Evolutionary conservation across 1,284 basidiomycete genomes (phyloP).

Genomic region (Amylostereum chailletii): DNA sequence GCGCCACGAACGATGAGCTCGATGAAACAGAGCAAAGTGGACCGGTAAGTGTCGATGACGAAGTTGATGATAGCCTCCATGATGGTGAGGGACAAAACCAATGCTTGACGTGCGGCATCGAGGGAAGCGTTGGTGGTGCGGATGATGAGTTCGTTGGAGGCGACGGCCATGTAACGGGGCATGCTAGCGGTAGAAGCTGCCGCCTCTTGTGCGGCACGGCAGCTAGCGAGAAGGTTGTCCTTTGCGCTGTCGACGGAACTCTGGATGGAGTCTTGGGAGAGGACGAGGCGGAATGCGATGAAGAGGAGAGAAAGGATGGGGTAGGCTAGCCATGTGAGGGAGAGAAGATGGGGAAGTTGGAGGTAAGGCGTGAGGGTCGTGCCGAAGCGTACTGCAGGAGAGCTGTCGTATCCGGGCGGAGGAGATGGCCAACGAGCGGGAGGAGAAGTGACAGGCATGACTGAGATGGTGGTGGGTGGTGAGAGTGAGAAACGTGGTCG

Average conservation of each 20-base stretch:
- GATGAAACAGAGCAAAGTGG: conserved; percentile 86
- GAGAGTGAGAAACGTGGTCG: conserved; percentile 25
- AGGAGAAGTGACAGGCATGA: conserved; percentile 24
- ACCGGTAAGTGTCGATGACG: conserved; percentile 86
- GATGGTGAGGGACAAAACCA: conserved; percentile 68
- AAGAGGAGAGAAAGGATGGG: conserved; percentile 83
- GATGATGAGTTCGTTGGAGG: conserved; percentile 74
- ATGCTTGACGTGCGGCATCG: conserved; percentile 63
- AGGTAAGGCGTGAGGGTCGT: conserved; percentile 74
- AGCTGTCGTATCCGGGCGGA: conserved; percentile 47
- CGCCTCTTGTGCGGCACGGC: conserved; percentile 75
- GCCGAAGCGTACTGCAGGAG: conserved; percentile 26
- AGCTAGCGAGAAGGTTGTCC: conserved; percentile 65
- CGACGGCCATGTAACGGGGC: conserved; percentile 80
- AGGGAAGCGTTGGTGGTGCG: conserved; percentile 74
- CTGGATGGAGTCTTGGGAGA: conserved; percentile 66
- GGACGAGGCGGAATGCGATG: conserved; percentile 72
- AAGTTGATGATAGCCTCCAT: conserved; percentile 89
- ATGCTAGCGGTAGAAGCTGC: conserved; percentile 77
- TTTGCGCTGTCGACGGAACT: conserved; percentile 64
- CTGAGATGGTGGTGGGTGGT: not conserved
- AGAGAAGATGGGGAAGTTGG: conserved; percentile 71
- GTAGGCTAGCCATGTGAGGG: conserved; percentile 79
- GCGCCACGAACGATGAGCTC: conserved; percentile 83
- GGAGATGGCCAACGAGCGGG: conserved; percentile 33